Base-by-base conservation (phyloP, 169 alveolate species). In the Plasmodium fragile region DNA sequence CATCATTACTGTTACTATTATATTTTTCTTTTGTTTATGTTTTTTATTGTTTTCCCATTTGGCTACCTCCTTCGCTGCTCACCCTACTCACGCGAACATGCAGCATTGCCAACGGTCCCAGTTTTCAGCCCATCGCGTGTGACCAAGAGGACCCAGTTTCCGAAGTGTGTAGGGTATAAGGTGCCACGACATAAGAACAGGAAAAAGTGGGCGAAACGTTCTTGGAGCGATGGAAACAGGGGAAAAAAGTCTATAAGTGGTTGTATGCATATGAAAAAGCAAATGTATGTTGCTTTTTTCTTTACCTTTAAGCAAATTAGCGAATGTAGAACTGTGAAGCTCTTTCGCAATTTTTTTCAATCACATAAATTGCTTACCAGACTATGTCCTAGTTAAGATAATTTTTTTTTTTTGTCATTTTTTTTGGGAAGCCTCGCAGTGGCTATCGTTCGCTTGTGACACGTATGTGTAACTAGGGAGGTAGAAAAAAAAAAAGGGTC, bases 401-500 rank as follows among this genome's bases (percentile, higher is more conserved):
- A 28, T 75, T 75, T 75, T 75, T 4, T 52, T 75, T 36, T 75
- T 36, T 75, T 36, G 49, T 75, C 28, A 30, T 43, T 75, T 75
- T 16, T 34, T 73, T 75, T 52, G 45, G 53, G 39, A 75, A 22
- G 18, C 45, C 45, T 45, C 28, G 6, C 32, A 78, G 71, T n/a
- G 25, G 84, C n/a, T 34, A 36, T 11, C 13, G 11, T 13, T 77
- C 30, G 43, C 36, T 77, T 34, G 36, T 36, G 36, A 30, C 16
- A 72, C 13, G 22, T 7, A 72, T 72, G 81, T 30, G 52, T 72
- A 72, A 72, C 18, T 8, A 53, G 43, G 41, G 41, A 72, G 41
- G 41, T 30, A 30, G 32, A 73, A 73, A 73, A 73, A 78, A 75
- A 75, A 30, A 77, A 77, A 77, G n/a, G n/a, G n/a, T n/a, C n/a